Conservation (phyloP, 176 grass and related monocot species). For the Otatea glauca region DNA sequence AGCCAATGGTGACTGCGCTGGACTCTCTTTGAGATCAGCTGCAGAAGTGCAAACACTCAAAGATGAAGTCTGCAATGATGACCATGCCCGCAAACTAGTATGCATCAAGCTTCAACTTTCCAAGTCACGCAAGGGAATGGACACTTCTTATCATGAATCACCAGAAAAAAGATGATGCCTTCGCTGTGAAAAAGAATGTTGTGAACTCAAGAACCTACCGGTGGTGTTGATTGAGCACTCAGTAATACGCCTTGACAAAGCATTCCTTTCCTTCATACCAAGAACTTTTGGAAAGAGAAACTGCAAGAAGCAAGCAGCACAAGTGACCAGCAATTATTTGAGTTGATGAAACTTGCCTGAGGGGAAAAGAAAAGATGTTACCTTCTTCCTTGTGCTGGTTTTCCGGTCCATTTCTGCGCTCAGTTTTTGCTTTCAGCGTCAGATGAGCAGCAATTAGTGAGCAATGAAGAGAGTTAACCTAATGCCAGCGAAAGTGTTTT, state of each 20-base stretch:
- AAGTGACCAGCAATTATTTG: not conserved
- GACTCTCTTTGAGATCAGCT: constrained; percentile 44
- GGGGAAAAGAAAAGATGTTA: constrained; percentile 5
- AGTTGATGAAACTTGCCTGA: not conserved
- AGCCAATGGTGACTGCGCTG: constrained; percentile 5
- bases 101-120: not conserved
- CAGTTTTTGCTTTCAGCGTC: constrained; percentile 11
- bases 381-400: constrained; percentile 51
- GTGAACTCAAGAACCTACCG: constrained; percentile 32
- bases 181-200: not conserved
- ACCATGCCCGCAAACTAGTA: not conserved
- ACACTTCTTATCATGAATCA: constrained; percentile 15
- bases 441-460: not conserved
- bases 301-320: not conserved
- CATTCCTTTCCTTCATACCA: constrained; percentile 5
- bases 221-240: constrained; percentile 6
- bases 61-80: not conserved
- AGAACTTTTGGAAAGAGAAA: constrained; percentile 36
- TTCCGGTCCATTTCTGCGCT: constrained; percentile 42
- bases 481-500: constrained; percentile 27
- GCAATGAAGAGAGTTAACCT: not conserved
- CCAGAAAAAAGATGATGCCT: not conserved
- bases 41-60: not conserved
- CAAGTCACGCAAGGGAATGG: not conserved
- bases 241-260: not conserved